These are phyloP conservation scores for Blastobotrys capitulatus DNA, from an alignment of 1,139 yeast genomes.

Conservation along the genomic window DNA sequence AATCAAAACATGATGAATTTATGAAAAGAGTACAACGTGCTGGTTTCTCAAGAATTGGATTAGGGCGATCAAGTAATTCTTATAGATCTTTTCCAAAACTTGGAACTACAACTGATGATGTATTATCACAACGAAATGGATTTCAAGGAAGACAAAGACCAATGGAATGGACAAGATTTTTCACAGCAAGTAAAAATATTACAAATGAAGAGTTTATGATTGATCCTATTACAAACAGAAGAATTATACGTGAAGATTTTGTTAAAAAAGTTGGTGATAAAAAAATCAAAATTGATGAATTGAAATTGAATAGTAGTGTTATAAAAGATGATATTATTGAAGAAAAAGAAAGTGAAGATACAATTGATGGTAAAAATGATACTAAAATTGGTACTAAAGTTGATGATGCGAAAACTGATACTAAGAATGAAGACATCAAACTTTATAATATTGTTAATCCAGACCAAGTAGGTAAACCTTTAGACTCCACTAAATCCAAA, in stretches of 20 bases:
- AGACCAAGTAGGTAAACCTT: too few relatives aligned
- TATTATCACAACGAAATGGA: background rate
- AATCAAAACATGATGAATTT: background rate
- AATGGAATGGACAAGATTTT: conserved; percentile 4
- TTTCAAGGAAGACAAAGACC: conserved; percentile 5
- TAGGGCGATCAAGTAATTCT: background rate
- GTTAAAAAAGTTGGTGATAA: background rate
- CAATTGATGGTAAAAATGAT: background rate
- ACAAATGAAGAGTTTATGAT: conserved; percentile 2
- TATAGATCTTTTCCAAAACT: background rate
- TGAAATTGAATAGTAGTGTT: too few relatives aligned
- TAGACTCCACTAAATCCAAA: too few relatives aligned
- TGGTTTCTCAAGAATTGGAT: background rate
- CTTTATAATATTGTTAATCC: too few relatives aligned
- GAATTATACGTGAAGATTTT: background rate
- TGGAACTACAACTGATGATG: background rate
- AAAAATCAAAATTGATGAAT: too few relatives aligned
- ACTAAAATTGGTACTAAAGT: background rate
- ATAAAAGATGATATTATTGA: background rate
- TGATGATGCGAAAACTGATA: too few relatives aligned
- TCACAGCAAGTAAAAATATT: background rate
- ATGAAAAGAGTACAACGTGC: background rate
- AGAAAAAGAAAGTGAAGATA: background rate
- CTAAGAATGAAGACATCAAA: too few relatives aligned
- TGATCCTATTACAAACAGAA: conserved; percentile 11